These are phyloP conservation scores for Pichia membranifaciens DNA, from an alignment of 805 yeast genomes.

Conservation along the genomic window DNA sequence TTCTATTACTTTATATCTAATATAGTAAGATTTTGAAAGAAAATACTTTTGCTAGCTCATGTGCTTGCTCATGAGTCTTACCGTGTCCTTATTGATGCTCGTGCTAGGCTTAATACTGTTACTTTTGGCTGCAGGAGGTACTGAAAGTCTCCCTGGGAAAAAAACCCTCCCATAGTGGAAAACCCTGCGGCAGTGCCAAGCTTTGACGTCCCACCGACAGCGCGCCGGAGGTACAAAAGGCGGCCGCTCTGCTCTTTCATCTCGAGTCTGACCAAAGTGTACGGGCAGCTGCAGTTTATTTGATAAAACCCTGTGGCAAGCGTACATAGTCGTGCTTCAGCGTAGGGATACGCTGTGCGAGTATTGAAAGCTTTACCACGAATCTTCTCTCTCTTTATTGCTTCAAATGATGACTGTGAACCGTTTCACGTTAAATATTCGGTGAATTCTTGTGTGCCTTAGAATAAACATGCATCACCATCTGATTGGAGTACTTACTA, in stretches of 20 bases:
- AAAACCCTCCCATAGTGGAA: conserved; percentile 1
- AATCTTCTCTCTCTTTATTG: conserved; percentile 1
- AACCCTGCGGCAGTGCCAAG: conserved; percentile 5
- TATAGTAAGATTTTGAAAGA: background rate
- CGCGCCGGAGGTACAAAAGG: conserved; percentile 5
- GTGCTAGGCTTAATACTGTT: too few relatives aligned
- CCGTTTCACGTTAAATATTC: conserved; percentile 27
- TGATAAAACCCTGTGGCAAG: too few relatives aligned
- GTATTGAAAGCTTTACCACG: background rate
- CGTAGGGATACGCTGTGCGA: conserved; percentile 4
- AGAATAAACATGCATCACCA: conserved; percentile 96
- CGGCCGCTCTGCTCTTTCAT: background rate
- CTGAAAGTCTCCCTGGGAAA: too few relatives aligned
- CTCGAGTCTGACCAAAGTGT: too few relatives aligned
- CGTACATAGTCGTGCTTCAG: background rate
- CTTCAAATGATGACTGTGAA: conserved; percentile 33
- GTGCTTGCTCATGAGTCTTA: background rate
- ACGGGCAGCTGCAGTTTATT: too few relatives aligned
- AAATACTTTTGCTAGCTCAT: background rate
- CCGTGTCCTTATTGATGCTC: too few relatives aligned
- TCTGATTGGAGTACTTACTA: conserved; percentile 48
- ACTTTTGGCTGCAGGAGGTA: too few relatives aligned
- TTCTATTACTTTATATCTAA: background rate
- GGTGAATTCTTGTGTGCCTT: conserved; percentile 56
- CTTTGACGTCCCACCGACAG: too few relatives aligned